phyloP scores from a whole-genome alignment of 805 yeast genomes.

The Candida stauntonica region DNA sequence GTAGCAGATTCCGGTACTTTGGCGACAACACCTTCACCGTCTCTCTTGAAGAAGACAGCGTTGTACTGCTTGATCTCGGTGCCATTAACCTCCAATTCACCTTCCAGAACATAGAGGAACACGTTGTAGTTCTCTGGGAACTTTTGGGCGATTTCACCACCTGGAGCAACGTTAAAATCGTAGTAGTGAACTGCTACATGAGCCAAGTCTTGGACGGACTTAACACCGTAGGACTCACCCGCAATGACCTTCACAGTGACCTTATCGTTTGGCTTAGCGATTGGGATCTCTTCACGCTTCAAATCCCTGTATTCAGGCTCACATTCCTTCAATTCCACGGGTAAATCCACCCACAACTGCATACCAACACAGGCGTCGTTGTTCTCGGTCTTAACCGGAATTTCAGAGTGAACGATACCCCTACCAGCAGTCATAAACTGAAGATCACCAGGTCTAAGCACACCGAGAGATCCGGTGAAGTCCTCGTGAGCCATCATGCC shows the following conservation, averaged over 20 bases:
- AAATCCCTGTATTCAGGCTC: constrained; percentile 79
- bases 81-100: constrained; percentile 47
- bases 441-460: constrained; percentile 74
- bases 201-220: constrained; percentile 68
- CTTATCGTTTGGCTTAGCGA: constrained; percentile 59
- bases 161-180: constrained; percentile 59
- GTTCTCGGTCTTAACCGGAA: constrained; percentile 58
- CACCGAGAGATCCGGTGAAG: constrained; percentile 80
- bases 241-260: constrained; percentile 68
- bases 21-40: constrained; percentile 62
- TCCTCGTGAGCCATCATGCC: constrained; percentile 81
- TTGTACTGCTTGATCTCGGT: constrained; percentile 41
- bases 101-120: constrained; percentile 64
- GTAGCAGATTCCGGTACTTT: constrained; percentile 38
- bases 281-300: constrained; percentile 65
- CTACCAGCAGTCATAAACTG: constrained; percentile 94
- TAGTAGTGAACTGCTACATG: constrained; percentile 78
- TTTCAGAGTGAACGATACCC: constrained; percentile 83
- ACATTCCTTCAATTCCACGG: constrained; percentile 53
- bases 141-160: constrained; percentile 57
- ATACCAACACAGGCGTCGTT: constrained; percentile 57
- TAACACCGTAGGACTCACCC: constrained; percentile 74
- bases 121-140: constrained; percentile 60
- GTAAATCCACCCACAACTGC: constrained; percentile 88
- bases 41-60: constrained; percentile 60